A percentile compares a stretch with the other conserved stretches of the same genome.
Evolutionary conservation across 306 rosid species (phyloP).

Genomic region (Gillenia trifoliata): DNA sequence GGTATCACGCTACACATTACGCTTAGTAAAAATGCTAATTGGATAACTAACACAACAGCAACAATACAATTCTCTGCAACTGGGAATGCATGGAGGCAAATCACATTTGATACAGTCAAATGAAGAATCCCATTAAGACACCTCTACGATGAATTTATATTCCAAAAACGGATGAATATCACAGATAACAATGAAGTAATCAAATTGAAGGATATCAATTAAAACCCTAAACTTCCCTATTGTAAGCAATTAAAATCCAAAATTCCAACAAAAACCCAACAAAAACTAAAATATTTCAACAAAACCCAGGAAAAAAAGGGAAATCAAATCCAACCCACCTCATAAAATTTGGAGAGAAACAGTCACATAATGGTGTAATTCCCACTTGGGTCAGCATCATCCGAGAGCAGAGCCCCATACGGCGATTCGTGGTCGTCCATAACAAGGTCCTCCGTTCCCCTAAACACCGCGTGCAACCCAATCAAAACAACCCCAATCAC

Average conservation of each 20-base stretch:
- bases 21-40: background rate
- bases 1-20: background rate
- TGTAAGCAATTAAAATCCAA: background rate
- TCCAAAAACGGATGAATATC: background rate
- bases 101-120: background rate
- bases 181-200: background rate
- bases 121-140: background rate
- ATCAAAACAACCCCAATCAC: slow-evolving; percentile 16
- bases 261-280: background rate
- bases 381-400: slow-evolving; percentile 27
- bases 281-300: background rate
- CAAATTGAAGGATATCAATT: background rate
- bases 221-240: background rate
- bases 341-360: background rate
- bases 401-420: slow-evolving; percentile 45
- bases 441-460: slow-evolving; percentile 55
- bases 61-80: background rate
- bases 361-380: slow-evolving; percentile 45
- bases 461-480: slow-evolving; percentile 40
- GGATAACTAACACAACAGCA: background rate
- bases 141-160: background rate
- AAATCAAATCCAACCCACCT: slow-evolving; percentile 6
- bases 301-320: background rate
- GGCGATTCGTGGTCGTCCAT: slow-evolving; percentile 59
- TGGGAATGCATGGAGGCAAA: background rate